Percentiles rank a stretch among this genome's conserved stretches.
Conservation (phyloP, 164 flowering plant species). For the Pachysandra terminalis region DNA sequence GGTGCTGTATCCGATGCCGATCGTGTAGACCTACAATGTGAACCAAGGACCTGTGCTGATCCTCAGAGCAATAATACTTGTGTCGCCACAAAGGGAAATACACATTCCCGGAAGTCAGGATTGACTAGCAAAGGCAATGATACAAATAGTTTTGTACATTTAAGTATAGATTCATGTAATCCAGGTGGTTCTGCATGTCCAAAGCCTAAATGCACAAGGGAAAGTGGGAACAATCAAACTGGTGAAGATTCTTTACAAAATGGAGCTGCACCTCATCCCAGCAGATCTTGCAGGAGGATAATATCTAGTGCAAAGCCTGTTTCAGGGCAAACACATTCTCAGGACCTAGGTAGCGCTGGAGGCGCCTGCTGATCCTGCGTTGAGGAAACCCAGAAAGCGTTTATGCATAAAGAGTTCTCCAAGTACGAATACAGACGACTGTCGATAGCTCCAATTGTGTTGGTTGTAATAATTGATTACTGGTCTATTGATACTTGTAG, state of each 20-base stretch:
- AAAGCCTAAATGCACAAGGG: too few species aligned
- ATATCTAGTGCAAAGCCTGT: slow-evolving; percentile 12
- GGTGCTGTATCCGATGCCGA: slow-evolving; percentile 9
- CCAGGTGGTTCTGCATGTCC: too few species aligned
- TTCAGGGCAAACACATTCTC: slow-evolving; percentile 1
- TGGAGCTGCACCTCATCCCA: slow-evolving; percentile 20
- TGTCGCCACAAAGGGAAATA: slow-evolving; percentile 5
- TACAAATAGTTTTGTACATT: too few species aligned
- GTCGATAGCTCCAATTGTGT: slow-evolving; percentile 8
- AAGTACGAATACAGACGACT: neutral
- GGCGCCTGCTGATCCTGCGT: slow-evolving; percentile 5
- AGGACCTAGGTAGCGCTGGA: slow-evolving; percentile 18
- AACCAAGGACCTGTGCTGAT: slow-evolving; percentile 2
- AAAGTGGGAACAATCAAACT: slow-evolving; percentile 5
- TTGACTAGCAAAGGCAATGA: slow-evolving; percentile 22
- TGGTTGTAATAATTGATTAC: slow-evolving; percentile 5
- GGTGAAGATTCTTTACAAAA: slow-evolving; percentile 3
- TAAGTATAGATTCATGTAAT: too few species aligned
- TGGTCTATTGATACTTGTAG: neutral
- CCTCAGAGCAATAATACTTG: neutral
- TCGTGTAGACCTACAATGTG: too few species aligned
- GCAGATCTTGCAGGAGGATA: slow-evolving; percentile 28
- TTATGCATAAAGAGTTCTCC: slow-evolving; percentile 16
- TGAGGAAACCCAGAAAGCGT: slow-evolving; percentile 44
- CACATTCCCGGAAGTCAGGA: slow-evolving; percentile 11